phyloP scores from a whole-genome alignment of 305 asterid species.

The Petunia hybrid region DNA sequence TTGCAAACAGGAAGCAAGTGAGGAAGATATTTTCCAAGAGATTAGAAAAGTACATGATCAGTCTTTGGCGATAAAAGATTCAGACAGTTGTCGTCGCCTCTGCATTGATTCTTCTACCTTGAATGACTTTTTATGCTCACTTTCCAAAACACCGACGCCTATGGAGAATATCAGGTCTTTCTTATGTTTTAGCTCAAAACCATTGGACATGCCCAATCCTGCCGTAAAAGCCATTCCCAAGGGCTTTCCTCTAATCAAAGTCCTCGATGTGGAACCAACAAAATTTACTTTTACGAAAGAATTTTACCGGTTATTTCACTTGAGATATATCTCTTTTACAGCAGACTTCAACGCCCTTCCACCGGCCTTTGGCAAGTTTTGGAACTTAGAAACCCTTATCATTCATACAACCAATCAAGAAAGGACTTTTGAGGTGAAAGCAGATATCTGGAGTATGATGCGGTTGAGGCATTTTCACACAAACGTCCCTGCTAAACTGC shows the following conservation, averaged over 20 bases:
- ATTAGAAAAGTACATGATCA: background rate
- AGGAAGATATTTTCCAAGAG: conserved; percentile 34
- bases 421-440: background rate
- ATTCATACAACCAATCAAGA: background rate
- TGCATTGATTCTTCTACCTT: conserved; percentile 30
- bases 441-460: background rate
- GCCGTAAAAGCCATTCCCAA: background rate
- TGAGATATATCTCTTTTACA: background rate
- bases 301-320: conserved; percentile 23
- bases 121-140: conserved; percentile 15
- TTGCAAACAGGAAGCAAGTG: conserved; percentile 34
- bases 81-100: conserved; percentile 19
- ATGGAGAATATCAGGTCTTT: conserved; percentile 36
- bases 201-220: background rate
- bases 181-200: conserved; percentile 28
- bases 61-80: background rate
- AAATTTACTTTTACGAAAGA: conserved; percentile 17
- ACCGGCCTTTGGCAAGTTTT: background rate
- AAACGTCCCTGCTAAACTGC: background rate
- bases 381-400: background rate
- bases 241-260: conserved; percentile 35
- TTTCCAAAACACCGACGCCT: background rate
- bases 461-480: conserved; percentile 20
- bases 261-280: conserved; percentile 33
- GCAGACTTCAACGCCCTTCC: background rate